Conservation (phyloP, 1,284 basidiomycete species). For the Golubevia sp. region DNA sequence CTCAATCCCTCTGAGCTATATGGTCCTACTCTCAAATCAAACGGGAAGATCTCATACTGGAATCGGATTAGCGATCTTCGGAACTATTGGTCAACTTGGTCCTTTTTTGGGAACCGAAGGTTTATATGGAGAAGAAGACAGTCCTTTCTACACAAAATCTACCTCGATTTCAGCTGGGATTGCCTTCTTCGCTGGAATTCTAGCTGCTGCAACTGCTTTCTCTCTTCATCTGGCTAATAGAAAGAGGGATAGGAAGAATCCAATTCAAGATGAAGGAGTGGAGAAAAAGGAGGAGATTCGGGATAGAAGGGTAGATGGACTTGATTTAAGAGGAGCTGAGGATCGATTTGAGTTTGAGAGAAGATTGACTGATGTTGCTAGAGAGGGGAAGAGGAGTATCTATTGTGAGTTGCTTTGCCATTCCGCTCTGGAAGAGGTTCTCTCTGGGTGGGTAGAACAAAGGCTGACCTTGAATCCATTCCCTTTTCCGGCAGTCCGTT, state of each 20-base stretch:
- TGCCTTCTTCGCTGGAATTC: constrained; percentile 19
- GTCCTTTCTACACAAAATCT: constrained; percentile 34
- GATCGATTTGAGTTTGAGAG: constrained; percentile 4
- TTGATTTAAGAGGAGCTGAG: constrained; percentile 1
- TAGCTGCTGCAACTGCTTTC: constrained; percentile 11
- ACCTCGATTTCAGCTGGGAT: constrained; percentile 29
- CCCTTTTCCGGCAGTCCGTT: too few species aligned
- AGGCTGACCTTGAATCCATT: too few species aligned
- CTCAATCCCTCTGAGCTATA: constrained; percentile 36
- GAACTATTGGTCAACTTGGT: constrained; percentile 35
- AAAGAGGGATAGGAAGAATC: constrained; percentile 11
- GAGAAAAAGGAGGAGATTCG: background rate
- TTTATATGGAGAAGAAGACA: constrained; percentile 28
- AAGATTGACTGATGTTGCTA: constrained; percentile 2
- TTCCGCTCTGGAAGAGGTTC: too few species aligned
- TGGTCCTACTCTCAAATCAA: constrained; percentile 34
- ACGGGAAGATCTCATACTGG: constrained; percentile 29
- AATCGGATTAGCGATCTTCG: constrained; percentile 28
- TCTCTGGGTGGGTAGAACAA: too few species aligned
- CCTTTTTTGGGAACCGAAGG: constrained; percentile 35
- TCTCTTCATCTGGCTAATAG: constrained; percentile 26
- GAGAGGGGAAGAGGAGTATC: constrained; percentile 3
- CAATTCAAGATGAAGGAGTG: background rate
- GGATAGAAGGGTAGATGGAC: background rate
- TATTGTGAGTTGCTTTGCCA: too few species aligned